Conservation (phyloP, 2,329 filamentous ascomycete genomes). For the Aaosphaeria pasadenensis region DNA sequence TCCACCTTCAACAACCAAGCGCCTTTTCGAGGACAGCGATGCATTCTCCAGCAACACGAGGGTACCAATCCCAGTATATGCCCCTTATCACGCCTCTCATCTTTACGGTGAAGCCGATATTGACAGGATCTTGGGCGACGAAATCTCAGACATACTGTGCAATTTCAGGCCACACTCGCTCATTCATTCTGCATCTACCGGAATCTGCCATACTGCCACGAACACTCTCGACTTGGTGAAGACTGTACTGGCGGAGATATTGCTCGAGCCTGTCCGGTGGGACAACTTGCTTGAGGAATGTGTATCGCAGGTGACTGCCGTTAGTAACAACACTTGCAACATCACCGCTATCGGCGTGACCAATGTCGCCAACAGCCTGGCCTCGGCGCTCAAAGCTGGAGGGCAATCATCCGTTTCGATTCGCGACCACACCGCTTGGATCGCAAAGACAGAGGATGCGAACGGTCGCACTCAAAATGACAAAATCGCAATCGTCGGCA, state of each 20-base stretch:
- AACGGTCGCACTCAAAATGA: conserved; percentile 52
- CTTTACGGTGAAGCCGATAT: conserved; percentile 52
- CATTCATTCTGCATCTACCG: conserved; percentile 47
- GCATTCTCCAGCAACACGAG: conserved; percentile 50
- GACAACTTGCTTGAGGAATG: conserved; percentile 47
- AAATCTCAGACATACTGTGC: conserved; percentile 40
- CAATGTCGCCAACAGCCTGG: conserved; percentile 55
- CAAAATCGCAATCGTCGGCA: conserved; percentile 83
- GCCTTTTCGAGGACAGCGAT: conserved; percentile 49
- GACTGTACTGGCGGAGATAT: conserved; percentile 44
- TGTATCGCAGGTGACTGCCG: conserved; percentile 45
- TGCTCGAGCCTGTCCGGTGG: conserved; percentile 48
- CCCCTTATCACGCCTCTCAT: conserved; percentile 59
- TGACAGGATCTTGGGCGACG: conserved; percentile 47
- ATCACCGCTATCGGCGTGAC: conserved; percentile 52
- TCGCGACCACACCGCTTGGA: conserved; percentile 47
- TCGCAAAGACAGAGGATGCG: conserved; percentile 20
- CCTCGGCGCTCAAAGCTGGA: conserved; percentile 52
- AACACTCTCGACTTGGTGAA: conserved; percentile 46
- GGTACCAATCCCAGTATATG: conserved; percentile 54
- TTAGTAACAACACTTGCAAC: conserved; percentile 40
- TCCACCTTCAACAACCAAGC: conserved; percentile 52
- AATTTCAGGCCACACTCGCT: conserved; percentile 42
- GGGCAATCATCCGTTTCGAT: conserved; percentile 44
- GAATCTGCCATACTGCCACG: conserved; percentile 45